These are phyloP conservation scores for Calonectria henricotiae DNA, from an alignment of 2,329 filamentous ascomycete species.

Conservation along the genomic window DNA sequence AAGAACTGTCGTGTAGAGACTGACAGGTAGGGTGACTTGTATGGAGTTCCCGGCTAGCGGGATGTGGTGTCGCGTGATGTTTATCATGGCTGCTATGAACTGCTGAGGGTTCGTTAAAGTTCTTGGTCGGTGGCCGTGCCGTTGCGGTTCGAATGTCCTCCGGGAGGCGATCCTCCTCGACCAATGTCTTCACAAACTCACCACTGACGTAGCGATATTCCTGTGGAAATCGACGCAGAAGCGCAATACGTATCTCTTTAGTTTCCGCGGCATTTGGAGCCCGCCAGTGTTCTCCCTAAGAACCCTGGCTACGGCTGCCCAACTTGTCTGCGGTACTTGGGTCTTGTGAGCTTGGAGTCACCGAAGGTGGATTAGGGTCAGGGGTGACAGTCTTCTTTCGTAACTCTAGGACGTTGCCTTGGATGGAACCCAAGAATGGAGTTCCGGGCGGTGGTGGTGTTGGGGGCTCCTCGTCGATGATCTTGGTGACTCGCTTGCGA, in stretches of 20 bases:
- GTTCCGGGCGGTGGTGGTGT: not conserved
- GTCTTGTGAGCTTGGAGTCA: not conserved
- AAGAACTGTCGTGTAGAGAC: not conserved
- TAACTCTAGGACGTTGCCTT: not conserved
- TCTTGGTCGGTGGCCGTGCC: not conserved
- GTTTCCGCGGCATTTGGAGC: slow-evolving; percentile 12
- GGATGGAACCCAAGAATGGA: slow-evolving; percentile 32
- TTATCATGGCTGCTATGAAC: not conserved
- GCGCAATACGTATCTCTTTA: slow-evolving; percentile 17
- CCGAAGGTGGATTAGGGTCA: not conserved
- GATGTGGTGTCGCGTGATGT: not conserved
- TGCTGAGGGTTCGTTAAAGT: not conserved
- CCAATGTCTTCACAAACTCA: slow-evolving; percentile 27
- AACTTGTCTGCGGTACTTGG: not conserved
- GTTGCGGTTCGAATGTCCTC: not conserved
- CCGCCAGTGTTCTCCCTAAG: slow-evolving; percentile 14
- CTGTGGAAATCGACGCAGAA: slow-evolving; percentile 26
- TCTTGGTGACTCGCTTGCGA: not conserved
- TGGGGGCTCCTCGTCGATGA: not conserved
- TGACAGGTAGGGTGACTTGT: not conserved
- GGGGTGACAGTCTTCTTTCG: not conserved
- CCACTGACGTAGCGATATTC: slow-evolving; percentile 19
- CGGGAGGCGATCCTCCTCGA: slow-evolving; percentile 37
- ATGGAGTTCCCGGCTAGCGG: not conserved
- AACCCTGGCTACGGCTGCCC: not conserved